Percentiles rank a stretch among this genome's conserved stretches.
Conservation (phyloP, 202 grass and related monocot genomes). For the Sporobolus alterniflorus region DNA sequence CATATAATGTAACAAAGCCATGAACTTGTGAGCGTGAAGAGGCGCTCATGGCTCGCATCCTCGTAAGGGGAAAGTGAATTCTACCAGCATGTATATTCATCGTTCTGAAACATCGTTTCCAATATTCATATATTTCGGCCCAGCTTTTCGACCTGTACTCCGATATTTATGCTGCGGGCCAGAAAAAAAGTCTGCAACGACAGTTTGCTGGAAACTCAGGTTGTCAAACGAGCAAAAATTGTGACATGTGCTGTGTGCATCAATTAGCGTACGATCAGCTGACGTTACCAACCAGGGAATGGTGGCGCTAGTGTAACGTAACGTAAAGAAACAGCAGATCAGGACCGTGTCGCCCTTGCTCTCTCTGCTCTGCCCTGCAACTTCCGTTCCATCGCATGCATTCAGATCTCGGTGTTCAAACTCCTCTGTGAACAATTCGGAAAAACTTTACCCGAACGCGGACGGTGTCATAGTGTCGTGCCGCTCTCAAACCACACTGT, state of each 20-base stretch:
- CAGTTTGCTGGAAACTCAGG: too few relatives aligned
- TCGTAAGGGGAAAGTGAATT: neutral
- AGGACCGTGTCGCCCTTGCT: neutral
- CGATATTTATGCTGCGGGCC: too few relatives aligned
- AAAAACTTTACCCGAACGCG: neutral
- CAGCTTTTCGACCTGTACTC: too few relatives aligned
- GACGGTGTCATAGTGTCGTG: neutral
- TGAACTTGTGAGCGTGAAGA: constrained; percentile 5
- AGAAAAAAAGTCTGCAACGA: too few relatives aligned
- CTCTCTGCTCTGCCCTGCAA: neutral
- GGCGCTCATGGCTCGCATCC: neutral
- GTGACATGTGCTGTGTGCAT: too few relatives aligned
- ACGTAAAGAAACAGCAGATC: neutral
- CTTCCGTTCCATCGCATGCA: neutral
- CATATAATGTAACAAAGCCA: neutral
- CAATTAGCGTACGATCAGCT: neutral
- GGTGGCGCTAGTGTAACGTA: too few relatives aligned
- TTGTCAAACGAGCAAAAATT: too few relatives aligned
- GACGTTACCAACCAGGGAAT: neutral
- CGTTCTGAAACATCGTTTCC: too few relatives aligned
- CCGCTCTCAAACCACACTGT: too few relatives aligned
- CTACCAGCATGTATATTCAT: neutral
- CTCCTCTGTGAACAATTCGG: neutral
- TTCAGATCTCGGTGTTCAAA: neutral
- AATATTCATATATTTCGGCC: too few relatives aligned